Percentiles rank a stretch among this genome's conserved stretches.
Conservation (phyloP, 306 rosid genomes). For the Castanopsis chinensis region DNA sequence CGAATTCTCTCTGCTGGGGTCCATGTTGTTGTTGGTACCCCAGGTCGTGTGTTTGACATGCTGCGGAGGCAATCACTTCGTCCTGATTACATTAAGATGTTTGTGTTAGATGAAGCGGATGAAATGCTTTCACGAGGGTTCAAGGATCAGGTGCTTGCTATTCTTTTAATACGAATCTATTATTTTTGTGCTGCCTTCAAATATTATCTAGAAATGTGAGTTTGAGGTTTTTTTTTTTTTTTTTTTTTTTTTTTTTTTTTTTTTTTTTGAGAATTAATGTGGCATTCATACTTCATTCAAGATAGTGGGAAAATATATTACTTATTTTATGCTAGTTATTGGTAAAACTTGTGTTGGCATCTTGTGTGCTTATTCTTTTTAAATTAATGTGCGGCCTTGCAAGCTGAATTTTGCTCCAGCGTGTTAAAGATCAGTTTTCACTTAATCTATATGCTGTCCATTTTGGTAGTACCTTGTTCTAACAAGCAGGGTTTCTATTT, state of each 20-base stretch:
- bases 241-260: neutral
- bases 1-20: conserved; percentile 60
- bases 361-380: neutral
- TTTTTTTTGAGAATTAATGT: neutral
- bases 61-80: conserved; percentile 59
- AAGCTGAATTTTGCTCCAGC: neutral
- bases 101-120: conserved; percentile 76
- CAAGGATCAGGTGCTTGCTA: conserved; percentile 63
- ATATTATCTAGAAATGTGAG: neutral
- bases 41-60: conserved; percentile 81
- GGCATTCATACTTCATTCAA: neutral
- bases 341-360: neutral
- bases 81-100: conserved; percentile 52
- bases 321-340: neutral
- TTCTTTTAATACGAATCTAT: neutral
- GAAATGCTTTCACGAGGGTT: conserved; percentile 82
- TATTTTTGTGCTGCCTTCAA: neutral
- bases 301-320: neutral
- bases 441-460: conserved; percentile 2
- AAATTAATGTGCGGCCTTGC: neutral
- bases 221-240: neutral
- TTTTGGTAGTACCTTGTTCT: neutral
- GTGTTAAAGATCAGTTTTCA: neutral
- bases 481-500: neutral
- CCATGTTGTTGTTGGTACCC: conserved; percentile 73